These are phyloP conservation scores for Colletotrichum lentis DNA, from an alignment of 2,329 filamentous ascomycete genomes.

Conservation along the genomic window DNA sequence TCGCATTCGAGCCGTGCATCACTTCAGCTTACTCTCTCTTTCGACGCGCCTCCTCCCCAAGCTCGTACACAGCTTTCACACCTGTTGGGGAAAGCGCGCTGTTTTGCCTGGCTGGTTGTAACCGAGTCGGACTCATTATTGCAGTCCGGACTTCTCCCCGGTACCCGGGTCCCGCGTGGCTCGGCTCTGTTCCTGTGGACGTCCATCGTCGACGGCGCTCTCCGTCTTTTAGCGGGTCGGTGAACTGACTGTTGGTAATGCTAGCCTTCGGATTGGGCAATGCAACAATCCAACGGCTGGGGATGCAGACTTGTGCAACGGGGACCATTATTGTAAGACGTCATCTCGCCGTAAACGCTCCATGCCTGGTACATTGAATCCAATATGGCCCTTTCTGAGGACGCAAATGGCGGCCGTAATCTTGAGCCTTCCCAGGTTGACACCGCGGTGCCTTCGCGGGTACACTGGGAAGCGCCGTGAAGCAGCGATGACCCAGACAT, in stretches of 20 bases:
- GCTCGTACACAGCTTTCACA: neutral
- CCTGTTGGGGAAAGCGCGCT: neutral
- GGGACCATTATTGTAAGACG: neutral
- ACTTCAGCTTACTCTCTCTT: neutral
- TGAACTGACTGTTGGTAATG: constrained; percentile 8
- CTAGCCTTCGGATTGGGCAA: constrained; percentile 1
- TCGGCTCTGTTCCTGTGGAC: neutral
- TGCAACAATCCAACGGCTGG: neutral
- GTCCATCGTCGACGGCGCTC: neutral
- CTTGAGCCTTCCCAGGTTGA: neutral
- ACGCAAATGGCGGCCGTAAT: neutral
- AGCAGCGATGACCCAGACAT: neutral
- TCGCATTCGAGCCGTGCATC: neutral
- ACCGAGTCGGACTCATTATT: neutral
- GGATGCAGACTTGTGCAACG: neutral
- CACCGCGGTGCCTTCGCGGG: neutral
- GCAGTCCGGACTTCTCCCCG: neutral
- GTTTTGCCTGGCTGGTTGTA: neutral
- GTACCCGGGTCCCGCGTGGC: neutral
- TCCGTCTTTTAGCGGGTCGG: too few species aligned
- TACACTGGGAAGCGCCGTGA: neutral
- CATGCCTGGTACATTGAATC: neutral
- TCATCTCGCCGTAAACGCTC: neutral
- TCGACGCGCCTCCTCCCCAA: too few species aligned
- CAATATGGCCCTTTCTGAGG: neutral